Evolutionary conservation across 371 early-diverging fungal species (phyloP).

Genomic region (Lichtheimia ramosa): DNA sequence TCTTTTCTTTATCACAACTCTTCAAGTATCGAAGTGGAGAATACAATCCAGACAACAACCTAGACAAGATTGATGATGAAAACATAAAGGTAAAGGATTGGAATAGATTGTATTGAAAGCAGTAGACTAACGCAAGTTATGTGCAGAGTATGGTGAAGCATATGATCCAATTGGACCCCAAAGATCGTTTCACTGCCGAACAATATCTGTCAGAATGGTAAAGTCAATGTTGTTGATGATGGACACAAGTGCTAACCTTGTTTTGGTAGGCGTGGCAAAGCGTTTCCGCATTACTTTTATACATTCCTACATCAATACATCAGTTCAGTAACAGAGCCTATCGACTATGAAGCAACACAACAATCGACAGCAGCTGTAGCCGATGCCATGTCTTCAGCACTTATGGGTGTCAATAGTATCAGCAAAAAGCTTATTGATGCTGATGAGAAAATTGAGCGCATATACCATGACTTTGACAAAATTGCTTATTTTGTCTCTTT

Average conservation of each 20-base stretch:
- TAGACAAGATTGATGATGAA: constrained; percentile 82
- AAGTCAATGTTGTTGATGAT: not conserved
- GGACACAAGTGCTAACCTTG: not conserved
- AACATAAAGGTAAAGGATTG: constrained; percentile 62
- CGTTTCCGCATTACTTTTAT: constrained; percentile 78
- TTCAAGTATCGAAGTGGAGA: constrained; percentile 83
- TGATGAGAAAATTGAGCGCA: constrained; percentile 77
- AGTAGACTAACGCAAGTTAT: not conserved
- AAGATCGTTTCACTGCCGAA: constrained; percentile 66
- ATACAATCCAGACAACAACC: constrained; percentile 64
- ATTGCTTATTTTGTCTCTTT: constrained; percentile 60
- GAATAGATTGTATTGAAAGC: not conserved
- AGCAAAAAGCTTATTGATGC: constrained; percentile 53
- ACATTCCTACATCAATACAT: constrained; percentile 81
- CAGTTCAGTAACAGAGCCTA: constrained; percentile 64
- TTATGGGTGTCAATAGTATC: constrained; percentile 16
- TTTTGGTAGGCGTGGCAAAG: constrained; percentile 60
- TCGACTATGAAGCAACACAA: constrained; percentile 26
- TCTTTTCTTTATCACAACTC: constrained; percentile 89
- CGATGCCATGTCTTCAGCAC: constrained; percentile 13
- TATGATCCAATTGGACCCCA: constrained; percentile 88
- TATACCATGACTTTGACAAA: constrained; percentile 76
- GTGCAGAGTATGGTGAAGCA: constrained; percentile 67
- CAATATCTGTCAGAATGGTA: constrained; percentile 76
- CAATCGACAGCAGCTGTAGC: not conserved